These are phyloP conservation scores for Barnettozyma salicaria DNA, from an alignment of 805 yeast species.

Conservation along the genomic window DNA sequence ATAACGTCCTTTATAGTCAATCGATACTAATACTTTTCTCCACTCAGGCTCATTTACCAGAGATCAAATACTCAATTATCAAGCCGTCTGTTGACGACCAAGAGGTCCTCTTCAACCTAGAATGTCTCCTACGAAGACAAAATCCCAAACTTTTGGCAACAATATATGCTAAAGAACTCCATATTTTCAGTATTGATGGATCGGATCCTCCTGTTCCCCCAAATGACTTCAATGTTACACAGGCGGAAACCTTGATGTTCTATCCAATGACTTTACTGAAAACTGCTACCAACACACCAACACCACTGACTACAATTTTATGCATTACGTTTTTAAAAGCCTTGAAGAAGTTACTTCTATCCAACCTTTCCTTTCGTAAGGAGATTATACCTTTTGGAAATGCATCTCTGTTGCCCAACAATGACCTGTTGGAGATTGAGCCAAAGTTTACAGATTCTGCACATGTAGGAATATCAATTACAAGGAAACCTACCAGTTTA, in stretches of 20 bases:
- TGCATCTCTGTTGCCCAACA: conserved; percentile 30
- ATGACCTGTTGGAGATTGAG: conserved; percentile 36
- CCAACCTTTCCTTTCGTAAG: conserved; percentile 29
- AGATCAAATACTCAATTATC: conserved; percentile 18
- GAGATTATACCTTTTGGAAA: conserved; percentile 46
- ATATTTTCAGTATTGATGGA: conserved; percentile 38
- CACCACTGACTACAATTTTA: conserved; percentile 28
- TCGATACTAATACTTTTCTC: not conserved
- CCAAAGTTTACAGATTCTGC: conserved; percentile 44
- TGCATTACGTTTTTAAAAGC: conserved; percentile 47
- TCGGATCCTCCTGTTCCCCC: conserved; percentile 30
- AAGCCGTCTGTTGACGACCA: conserved; percentile 26
- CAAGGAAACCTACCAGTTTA: conserved; percentile 28
- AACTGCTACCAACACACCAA: conserved; percentile 18
- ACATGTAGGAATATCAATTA: conserved; percentile 34
- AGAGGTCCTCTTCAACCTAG: conserved; percentile 38
- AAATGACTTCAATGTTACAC: conserved; percentile 15
- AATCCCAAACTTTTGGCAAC: conserved; percentile 33
- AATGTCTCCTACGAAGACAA: conserved; percentile 31
- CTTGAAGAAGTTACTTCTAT: conserved; percentile 36
- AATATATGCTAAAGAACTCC: conserved; percentile 35
- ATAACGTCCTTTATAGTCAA: not conserved
- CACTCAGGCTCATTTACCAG: conserved; percentile 10
- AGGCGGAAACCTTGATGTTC: conserved; percentile 14
- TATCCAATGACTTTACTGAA: conserved; percentile 17